Base-by-base conservation (phyloP, 129 eudicot genomes). In the Artemisia argyi region DNA sequence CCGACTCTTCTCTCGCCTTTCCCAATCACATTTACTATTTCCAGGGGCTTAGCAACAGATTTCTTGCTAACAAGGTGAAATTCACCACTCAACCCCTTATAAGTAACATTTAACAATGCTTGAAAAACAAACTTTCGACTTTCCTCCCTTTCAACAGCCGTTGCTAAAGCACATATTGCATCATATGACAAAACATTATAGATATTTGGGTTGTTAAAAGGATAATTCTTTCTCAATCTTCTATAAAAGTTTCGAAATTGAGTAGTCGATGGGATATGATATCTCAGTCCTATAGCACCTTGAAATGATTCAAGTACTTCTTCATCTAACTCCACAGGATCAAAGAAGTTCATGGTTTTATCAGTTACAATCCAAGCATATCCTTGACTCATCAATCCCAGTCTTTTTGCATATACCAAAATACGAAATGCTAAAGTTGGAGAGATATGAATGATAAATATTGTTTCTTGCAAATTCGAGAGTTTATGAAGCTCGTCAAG, bases 171-270 rank as follows among this genome's bases (percentile, higher is more conserved):
- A 11, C 11, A 67, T 19, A 74, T 79, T 1, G 84, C 68, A 73
- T 89, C 96, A 64, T 85, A 84, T 26, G 96, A 91, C 89, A 89
- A 85, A 10, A 88, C 35, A 11, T 81, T 85, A 54, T 72, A 72
- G 10, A 68, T 56, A 66, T 61, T 66, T n/a, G 75, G 46, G 15
- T 79, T 61, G 26, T 69, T 62, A 2, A 22, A 46, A 56, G n/a
- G 64, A 3, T 65, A 65, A 15, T 49, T 47, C 13, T 57, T 73
- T 16, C 24, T 74, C 82, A 82, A 88, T 52, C 72, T 61, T 14
- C 0, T 17, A 5, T 15, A 61, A 53, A 88, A 83, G 3, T 42
- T 60, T 1, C 63, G 57, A 1, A 81, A 78, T 54, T 79, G 52
- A 3, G 19, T 42, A 26, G 85, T 62, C 11, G 35, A 8, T 10